Conservation (phyloP, 345 rosid species). For the Syzygium oleosum region DNA sequence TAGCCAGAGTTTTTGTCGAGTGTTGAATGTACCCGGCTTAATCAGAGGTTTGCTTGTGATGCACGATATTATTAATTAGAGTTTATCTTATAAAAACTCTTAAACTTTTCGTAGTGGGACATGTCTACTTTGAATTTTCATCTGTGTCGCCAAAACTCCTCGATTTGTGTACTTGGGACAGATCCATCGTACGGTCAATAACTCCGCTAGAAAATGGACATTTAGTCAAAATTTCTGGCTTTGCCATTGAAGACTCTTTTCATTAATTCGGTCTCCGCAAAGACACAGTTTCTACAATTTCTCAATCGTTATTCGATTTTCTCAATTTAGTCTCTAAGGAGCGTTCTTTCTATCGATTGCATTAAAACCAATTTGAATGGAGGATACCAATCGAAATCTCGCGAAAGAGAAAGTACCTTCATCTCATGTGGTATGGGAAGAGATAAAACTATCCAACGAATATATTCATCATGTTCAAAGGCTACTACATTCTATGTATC, state of each 20-base stretch:
- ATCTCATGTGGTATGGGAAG: not conserved
- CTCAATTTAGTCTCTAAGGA: not conserved
- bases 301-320: not conserved
- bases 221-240: not conserved
- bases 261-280: not conserved
- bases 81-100: not conserved
- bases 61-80: not conserved
- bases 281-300: not conserved
- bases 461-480: not conserved
- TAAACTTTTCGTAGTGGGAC: not conserved
- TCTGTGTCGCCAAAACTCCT: not conserved
- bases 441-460: not conserved
- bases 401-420: not conserved
- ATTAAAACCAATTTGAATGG: not conserved
- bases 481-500: not conserved
- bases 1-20: not conserved
- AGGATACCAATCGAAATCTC: not conserved
- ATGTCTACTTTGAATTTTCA: not conserved
- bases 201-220: not conserved
- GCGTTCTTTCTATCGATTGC: not conserved
- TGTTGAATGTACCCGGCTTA: not conserved
- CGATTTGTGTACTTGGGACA: not conserved
- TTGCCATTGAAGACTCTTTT: not conserved
- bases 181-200: not conserved
- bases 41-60: not conserved